phyloP scores from a whole-genome alignment of 768 basidiomycete genomes.

The Xerocomellus dryophilus region DNA sequence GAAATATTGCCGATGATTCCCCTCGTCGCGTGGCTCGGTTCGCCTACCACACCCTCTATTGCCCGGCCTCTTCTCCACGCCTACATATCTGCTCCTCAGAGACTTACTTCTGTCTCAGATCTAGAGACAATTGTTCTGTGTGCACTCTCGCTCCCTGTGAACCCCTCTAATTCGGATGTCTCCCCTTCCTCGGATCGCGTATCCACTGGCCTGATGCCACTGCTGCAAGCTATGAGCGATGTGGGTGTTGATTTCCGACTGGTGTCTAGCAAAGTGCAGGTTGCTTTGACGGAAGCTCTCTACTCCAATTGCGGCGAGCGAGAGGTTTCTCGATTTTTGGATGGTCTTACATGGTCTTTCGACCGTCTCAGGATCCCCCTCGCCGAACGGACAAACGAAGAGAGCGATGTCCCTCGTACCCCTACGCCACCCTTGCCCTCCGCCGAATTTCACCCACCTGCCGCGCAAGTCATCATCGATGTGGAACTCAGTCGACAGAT shows the following conservation, averaged over 20 bases:
- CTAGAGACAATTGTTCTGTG: constrained; percentile 45
- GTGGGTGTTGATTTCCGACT: constrained; percentile 30
- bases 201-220: constrained; percentile 40
- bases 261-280: constrained; percentile 20
- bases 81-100: constrained; percentile 40
- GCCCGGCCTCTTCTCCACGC: constrained; percentile 43
- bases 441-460: constrained; percentile 12
- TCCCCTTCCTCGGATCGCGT: constrained; percentile 24
- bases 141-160: constrained; percentile 32
- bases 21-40: constrained; percentile 32
- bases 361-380: constrained; percentile 20
- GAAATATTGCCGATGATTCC: constrained; percentile 23
- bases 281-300: constrained; percentile 22
- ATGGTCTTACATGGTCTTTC: constrained; percentile 18
- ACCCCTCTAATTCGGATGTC: constrained; percentile 4
- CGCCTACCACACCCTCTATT: constrained; percentile 34
- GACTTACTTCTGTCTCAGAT: constrained; percentile 36
- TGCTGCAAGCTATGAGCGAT: constrained; percentile 42
- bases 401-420: constrained; percentile 1
- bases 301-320: constrained; percentile 18
- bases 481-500: constrained; percentile 27
- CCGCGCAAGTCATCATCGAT: constrained; percentile 22
- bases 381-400: constrained; percentile 13
- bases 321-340: constrained; percentile 26
- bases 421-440: constrained; percentile 12